Evolutionary conservation across 31 red algal species (phyloP).

Genomic region (Endocladia muricata): DNA sequence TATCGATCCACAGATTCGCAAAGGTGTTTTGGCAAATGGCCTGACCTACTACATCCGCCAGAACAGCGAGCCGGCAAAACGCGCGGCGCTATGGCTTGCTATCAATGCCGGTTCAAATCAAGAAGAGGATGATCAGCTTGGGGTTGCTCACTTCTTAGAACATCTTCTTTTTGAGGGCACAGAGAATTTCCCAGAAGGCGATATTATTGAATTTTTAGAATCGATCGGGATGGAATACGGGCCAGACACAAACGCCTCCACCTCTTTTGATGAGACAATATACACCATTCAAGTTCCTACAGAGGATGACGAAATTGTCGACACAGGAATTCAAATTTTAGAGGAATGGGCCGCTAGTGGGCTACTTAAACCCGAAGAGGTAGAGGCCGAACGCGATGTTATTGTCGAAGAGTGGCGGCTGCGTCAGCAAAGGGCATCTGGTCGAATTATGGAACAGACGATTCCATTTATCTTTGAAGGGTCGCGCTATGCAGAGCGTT

Average conservation of each 20-base stretch:
- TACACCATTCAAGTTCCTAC: slow-evolving; percentile 1
- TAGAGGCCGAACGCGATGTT: slow-evolving; percentile 10
- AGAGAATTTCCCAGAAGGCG: background rate
- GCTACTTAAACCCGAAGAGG: background rate
- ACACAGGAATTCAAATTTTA: background rate
- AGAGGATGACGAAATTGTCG: background rate
- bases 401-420: background rate
- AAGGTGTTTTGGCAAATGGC: background rate
- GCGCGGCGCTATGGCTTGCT: background rate
- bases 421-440: background rate
- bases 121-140: background rate
- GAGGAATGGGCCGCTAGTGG: background rate
- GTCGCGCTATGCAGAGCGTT: slow-evolving; percentile 6
- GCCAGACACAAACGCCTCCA: background rate
- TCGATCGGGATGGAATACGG: background rate
- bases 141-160: slow-evolving; percentile 8
- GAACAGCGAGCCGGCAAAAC: background rate
- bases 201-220: background rate
- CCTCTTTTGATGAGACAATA: background rate
- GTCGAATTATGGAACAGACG: background rate
- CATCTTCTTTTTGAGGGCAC: slow-evolving; percentile 1
- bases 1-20: background rate
- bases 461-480: background rate
- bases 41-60: background rate
- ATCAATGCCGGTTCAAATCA: background rate